Conservation (phyloP, 306 rosid species). For the Cucumis sativus region DNA sequence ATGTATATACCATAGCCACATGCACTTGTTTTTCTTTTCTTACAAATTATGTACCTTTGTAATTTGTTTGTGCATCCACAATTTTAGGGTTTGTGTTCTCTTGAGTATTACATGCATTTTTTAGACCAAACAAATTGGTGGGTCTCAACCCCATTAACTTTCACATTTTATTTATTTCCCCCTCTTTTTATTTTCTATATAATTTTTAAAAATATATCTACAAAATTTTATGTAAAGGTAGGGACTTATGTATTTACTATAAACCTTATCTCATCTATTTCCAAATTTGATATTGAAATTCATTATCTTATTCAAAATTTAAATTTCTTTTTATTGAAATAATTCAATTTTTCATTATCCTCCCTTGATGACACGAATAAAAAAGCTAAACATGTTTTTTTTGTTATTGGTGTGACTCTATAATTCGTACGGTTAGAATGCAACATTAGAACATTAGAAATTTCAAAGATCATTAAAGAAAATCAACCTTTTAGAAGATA, state of each 20-base stretch:
- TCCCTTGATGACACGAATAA: no score
- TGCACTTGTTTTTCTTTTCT: constrained; percentile 1
- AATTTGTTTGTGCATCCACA: constrained; percentile 1
- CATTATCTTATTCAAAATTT: no score
- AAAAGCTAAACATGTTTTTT: no score
- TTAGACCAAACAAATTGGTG: not conserved
- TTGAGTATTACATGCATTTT: not conserved
- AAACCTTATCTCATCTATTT: not conserved
- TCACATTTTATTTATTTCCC: not conserved
- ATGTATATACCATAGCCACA: not conserved
- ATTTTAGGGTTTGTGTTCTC: constrained; percentile 4
- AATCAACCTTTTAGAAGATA: no score
- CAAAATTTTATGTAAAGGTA: no score
- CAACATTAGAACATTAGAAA: no score
- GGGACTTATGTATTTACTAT: not conserved
- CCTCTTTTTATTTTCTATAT: not conserved
- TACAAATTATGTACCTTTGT: constrained; percentile 9
- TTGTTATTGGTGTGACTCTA: no score
- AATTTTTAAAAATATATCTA: no score
- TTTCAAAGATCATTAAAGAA: no score
- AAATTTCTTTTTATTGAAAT: no score
- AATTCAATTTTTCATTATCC: no score
- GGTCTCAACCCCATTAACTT: not conserved
- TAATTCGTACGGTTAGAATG: no score
- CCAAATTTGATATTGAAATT: not conserved